Conservation (phyloP, 768 basidiomycete species). For the Coprinopsis sp. region DNA sequence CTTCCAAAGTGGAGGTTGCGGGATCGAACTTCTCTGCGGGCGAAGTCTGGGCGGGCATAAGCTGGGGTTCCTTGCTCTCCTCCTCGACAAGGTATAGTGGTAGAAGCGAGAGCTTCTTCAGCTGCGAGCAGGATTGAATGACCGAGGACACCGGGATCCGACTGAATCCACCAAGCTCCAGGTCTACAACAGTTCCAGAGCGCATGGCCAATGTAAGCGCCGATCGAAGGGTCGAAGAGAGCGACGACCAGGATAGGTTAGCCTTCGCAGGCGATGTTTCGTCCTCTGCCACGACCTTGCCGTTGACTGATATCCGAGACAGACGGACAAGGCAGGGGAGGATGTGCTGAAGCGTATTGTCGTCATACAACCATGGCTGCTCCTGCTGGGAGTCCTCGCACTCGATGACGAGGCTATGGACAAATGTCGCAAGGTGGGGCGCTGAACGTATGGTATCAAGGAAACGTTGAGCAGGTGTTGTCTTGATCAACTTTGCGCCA, state of each 20-base stretch:
- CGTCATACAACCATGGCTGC: slow-evolving; percentile 11
- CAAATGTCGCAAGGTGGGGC: slow-evolving; percentile 8
- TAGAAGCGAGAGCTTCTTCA: slow-evolving; percentile 11
- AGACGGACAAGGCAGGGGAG: slow-evolving; percentile 6
- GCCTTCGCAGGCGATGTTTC: slow-evolving; percentile 6
- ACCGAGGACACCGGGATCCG: slow-evolving; percentile 11
- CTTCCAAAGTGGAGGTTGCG: background rate
- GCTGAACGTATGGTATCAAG: slow-evolving; percentile 6
- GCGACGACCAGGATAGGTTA: slow-evolving; percentile 12
- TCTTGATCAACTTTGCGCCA: background rate
- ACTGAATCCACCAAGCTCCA: slow-evolving; percentile 11
- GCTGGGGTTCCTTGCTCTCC: background rate
- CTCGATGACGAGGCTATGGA: slow-evolving; percentile 8
- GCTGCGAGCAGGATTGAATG: slow-evolving; percentile 8
- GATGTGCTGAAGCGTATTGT: slow-evolving; percentile 10
- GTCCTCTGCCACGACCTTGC: slow-evolving; percentile 6
- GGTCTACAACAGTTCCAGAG: slow-evolving; percentile 8
- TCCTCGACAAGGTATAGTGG: slow-evolving; percentile 12
- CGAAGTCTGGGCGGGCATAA: background rate
- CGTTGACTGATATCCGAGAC: slow-evolving; percentile 8
- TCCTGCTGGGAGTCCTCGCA: slow-evolving; percentile 9
- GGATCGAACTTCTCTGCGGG: background rate
- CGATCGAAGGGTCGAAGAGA: slow-evolving; percentile 8
- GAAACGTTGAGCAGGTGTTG: slow-evolving; percentile 10
- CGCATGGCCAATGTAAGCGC: slow-evolving; percentile 8